A percentile compares a stretch with the other conserved stretches of the same genome.
These are phyloP conservation scores for Aechmea fasciata DNA, from an alignment of 176 grass and related monocot species.

Conservation along the genomic window DNA sequence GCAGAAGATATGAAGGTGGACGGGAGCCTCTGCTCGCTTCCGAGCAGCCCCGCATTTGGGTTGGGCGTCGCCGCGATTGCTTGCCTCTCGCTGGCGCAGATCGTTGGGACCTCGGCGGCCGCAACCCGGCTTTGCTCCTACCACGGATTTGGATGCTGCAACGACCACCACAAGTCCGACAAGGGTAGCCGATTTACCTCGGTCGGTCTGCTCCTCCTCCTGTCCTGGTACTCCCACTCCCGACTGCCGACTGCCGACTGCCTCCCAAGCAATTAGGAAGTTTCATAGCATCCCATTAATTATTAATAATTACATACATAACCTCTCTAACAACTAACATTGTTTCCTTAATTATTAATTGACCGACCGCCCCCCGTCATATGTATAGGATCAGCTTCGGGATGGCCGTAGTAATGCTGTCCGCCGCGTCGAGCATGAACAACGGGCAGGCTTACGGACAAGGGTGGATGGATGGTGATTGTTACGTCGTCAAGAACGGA, in stretches of 20 bases:
- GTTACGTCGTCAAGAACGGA: slow-evolving; percentile 60
- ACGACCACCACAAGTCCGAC: not conserved
- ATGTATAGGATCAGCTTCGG: slow-evolving; percentile 52
- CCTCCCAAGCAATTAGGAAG: too few relatives aligned
- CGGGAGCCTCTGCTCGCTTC: slow-evolving; percentile 83
- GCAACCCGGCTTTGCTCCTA: slow-evolving; percentile 10
- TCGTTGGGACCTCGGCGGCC: slow-evolving; percentile 50
- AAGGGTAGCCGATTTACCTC: slow-evolving; percentile 22
- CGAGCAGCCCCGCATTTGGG: slow-evolving; percentile 57
- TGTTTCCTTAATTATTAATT: not conserved
- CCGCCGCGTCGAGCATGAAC: slow-evolving; percentile 77
- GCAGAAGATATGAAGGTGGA: slow-evolving; percentile 68
- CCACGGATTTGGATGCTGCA: not conserved
- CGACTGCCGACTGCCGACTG: too few relatives aligned
- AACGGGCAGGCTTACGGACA: slow-evolving; percentile 58
- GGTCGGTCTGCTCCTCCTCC: slow-evolving; percentile 31
- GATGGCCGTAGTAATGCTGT: slow-evolving; percentile 41
- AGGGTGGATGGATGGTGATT: slow-evolving; percentile 93
- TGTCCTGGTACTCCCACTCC: slow-evolving; percentile 46
- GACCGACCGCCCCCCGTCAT: not conserved
- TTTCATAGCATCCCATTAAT: too few relatives aligned
- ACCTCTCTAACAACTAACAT: too few relatives aligned
- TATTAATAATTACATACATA: too few relatives aligned
- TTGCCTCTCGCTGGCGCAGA: slow-evolving; percentile 61
- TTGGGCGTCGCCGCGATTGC: slow-evolving; percentile 60